Evolutionary conservation across 805 yeast genomes (phyloP).

Genomic region (Nematodospora valgi): DNA sequence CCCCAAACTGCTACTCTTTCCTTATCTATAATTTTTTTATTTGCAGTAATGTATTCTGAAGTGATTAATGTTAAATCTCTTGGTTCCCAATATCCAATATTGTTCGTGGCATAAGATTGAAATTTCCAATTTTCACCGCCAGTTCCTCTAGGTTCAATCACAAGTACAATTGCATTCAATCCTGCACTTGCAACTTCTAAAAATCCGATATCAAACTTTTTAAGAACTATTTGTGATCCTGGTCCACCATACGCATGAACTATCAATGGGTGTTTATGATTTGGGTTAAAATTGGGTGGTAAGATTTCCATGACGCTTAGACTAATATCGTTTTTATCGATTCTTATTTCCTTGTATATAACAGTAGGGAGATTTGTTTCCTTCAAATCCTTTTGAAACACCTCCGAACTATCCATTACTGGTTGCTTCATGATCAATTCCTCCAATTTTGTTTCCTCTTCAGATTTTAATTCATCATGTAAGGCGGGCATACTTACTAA

Average conservation of each 20-base stretch:
- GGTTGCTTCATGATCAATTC: conserved; percentile 12
- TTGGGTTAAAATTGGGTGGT: conserved; percentile 53
- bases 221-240: conserved; percentile 59
- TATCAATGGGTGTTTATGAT: conserved; percentile 55
- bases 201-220: conserved; percentile 48
- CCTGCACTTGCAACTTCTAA: conserved; percentile 58
- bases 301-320: conserved; percentile 58
- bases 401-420: conserved; percentile 16
- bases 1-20: conserved; percentile 87
- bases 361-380: conserved; percentile 51
- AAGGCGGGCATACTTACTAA: conserved; percentile 43
- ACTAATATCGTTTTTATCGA: conserved; percentile 22
- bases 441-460: conserved; percentile 10
- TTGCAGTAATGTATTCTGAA: conserved; percentile 44
- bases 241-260: conserved; percentile 81
- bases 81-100: conserved; percentile 76
- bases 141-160: conserved; percentile 80
- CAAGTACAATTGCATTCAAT: conserved; percentile 57
- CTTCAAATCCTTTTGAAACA: conserved; percentile 16
- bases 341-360: conserved; percentile 28
- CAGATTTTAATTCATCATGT: conserved; percentile 13
- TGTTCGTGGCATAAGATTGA: conserved; percentile 51
- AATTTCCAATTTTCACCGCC: conserved; percentile 75
- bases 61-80: conserved; percentile 57
- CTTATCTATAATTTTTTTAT: conserved; percentile 48